Conservation (phyloP, 208 protist genomes). For the Trypanosoma grayi region DNA sequence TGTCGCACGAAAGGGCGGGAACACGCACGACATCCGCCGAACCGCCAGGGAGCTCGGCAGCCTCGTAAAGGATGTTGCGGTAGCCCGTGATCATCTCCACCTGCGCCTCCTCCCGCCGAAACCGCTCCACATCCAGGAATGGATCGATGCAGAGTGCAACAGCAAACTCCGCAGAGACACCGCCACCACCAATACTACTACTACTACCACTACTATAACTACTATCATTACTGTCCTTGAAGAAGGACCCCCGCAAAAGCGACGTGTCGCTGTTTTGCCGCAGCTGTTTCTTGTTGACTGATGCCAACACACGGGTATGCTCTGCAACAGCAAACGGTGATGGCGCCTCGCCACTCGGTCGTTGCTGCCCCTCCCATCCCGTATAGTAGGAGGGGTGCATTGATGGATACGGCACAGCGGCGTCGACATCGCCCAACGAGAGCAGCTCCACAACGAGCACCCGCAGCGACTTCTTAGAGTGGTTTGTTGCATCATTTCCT, state of each 20-base stretch:
- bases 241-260: conserved; percentile 27
- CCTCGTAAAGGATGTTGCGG: conserved; percentile 85
- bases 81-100: conserved; percentile 88
- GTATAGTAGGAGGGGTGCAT: conserved; percentile 59
- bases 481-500: not conserved
- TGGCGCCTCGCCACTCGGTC: not conserved
- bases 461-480: conserved; percentile 1
- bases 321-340: conserved; percentile 2
- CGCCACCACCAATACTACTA: not conserved
- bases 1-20: conserved; percentile 58
- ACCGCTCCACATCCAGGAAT: conserved; percentile 56
- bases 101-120: conserved; percentile 81
- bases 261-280: conserved; percentile 70
- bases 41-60: conserved; percentile 39
- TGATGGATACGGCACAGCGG: conserved; percentile 49
- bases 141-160: conserved; percentile 65
- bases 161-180: not conserved
- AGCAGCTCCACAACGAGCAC: conserved; percentile 75
- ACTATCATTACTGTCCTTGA: not conserved
- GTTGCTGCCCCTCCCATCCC: conserved; percentile 23
- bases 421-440: conserved; percentile 24
- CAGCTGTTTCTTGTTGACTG: conserved; percentile 38
- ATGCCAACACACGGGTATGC: conserved; percentile 23
- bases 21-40: conserved; percentile 66
- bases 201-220: too few species aligned